Conservation (phyloP, 2,329 filamentous ascomycete species). For the Fusarium albosuccineum region DNA sequence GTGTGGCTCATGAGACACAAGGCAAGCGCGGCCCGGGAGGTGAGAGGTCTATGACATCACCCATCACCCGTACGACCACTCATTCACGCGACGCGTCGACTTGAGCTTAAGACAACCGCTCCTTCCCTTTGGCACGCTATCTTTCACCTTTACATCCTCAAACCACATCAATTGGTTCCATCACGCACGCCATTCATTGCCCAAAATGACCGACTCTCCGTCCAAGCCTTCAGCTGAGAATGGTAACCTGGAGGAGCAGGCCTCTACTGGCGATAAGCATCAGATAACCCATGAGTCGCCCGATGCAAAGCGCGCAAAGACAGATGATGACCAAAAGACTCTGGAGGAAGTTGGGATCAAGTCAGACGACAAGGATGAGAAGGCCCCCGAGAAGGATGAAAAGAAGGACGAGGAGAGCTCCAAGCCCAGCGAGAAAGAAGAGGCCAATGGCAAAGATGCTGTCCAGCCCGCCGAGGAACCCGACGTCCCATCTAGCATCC, state of each 20-base stretch:
- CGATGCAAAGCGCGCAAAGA: constrained; percentile 47
- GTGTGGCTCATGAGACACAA: constrained; percentile 29
- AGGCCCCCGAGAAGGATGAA: constrained; percentile 8
- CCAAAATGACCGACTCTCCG: constrained; percentile 31
- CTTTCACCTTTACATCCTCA: neutral
- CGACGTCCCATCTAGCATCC: constrained; percentile 65
- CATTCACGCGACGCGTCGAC: constrained; percentile 31
- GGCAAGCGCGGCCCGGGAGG: constrained; percentile 17
- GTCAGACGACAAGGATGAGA: neutral
- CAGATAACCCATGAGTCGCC: constrained; percentile 45
- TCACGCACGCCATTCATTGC: neutral
- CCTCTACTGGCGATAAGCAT: constrained; percentile 47
- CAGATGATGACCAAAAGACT: constrained; percentile 34
- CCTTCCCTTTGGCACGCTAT: neutral
- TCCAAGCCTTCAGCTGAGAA: constrained; percentile 16
- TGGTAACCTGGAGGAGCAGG: constrained; percentile 22
- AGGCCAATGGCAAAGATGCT: constrained; percentile 31
- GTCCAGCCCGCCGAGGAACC: constrained; percentile 40
- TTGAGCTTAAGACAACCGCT: neutral
- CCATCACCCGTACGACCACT: constrained; percentile 37
- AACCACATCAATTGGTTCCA: neutral
- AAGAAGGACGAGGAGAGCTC: constrained; percentile 13
- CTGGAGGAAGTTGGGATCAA: constrained; percentile 37
- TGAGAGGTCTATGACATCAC: constrained; percentile 45
- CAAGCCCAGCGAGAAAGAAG: constrained; percentile 12